A percentile compares a stretch with the other conserved stretches of the same genome.
Evolutionary conservation across 192 early-diverging fungal genomes (phyloP).

Genomic region (Podila clonocystis): DNA sequence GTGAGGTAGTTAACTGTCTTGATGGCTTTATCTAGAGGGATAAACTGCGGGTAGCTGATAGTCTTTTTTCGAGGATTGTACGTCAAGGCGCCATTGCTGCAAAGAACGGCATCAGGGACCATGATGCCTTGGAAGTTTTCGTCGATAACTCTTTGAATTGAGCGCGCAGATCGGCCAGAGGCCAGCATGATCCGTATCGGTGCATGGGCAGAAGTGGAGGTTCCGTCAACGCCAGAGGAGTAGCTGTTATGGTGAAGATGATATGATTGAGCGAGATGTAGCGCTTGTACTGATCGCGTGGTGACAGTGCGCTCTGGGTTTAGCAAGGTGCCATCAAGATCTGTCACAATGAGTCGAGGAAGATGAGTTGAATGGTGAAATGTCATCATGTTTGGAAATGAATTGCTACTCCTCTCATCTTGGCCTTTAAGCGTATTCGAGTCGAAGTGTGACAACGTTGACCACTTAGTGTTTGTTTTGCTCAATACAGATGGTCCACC

Average conservation of each 20-base stretch:
- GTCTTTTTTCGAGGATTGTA: constrained; percentile 31
- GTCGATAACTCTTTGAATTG: constrained; percentile 53
- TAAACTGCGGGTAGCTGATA: constrained; percentile 37
- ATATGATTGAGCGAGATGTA: constrained; percentile 28
- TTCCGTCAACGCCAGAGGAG: too few species aligned
- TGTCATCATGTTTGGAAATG: neutral
- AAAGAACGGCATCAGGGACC: constrained; percentile 52
- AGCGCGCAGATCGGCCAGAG: constrained; percentile 53
- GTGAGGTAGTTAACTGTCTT: constrained; percentile 6
- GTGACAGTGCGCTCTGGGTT: constrained; percentile 46
- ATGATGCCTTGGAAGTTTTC: constrained; percentile 35
- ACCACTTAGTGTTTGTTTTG: too few species aligned
- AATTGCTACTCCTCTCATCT: too few species aligned
- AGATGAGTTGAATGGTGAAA: constrained; percentile 27
- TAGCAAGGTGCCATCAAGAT: constrained; percentile 57
- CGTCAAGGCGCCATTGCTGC: constrained; percentile 55
- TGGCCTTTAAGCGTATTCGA: too few species aligned
- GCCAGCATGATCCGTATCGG: constrained; percentile 53
- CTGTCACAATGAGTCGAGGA: constrained; percentile 31
- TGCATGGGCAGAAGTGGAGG: too few species aligned
- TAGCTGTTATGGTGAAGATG: neutral
- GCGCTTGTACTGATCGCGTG: constrained; percentile 26
- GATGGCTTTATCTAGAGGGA: constrained; percentile 10
- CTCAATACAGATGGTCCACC: too few species aligned
- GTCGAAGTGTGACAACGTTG: too few species aligned